These are phyloP conservation scores for Daldinia bambusicola DNA, from an alignment of 495 filamentous ascomycete species.

Conservation along the genomic window DNA sequence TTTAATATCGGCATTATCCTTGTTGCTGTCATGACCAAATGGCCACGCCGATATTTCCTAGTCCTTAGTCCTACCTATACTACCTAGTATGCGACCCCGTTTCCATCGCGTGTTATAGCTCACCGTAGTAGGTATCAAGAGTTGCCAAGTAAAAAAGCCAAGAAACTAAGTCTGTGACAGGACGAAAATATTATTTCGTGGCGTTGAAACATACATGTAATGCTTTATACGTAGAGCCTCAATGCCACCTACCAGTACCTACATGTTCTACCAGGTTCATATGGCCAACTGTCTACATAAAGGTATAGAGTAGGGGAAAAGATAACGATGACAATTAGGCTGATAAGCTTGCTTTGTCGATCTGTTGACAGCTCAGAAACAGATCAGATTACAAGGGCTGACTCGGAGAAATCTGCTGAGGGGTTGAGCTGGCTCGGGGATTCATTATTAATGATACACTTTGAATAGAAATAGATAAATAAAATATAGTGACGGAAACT, in stretches of 20 bases:
- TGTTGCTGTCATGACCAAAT: neutral
- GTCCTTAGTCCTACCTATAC: slow-evolving; percentile 1
- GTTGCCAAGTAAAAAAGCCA: slow-evolving; percentile 34
- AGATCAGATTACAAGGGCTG: neutral
- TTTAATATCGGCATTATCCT: slow-evolving; percentile 1
- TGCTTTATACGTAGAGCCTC: neutral
- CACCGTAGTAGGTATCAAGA: neutral
- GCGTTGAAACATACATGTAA: slow-evolving; percentile 10
- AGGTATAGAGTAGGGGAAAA: neutral
- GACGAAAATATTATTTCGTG: slow-evolving; percentile 1
- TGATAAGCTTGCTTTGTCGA: neutral
- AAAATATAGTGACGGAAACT: slow-evolving; percentile 6
- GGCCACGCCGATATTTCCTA: neutral
- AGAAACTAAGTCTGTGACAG: slow-evolving; percentile 28
- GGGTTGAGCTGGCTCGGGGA: neutral
- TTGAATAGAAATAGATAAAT: slow-evolving; percentile 2
- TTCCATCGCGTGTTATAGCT: slow-evolving; percentile 2
- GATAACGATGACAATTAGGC: neutral
- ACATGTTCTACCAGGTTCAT: neutral
- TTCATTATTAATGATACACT: neutral
- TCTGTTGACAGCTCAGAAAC: slow-evolving; percentile 5
- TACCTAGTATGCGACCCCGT: neutral
- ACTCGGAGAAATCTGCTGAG: neutral
- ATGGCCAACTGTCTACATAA: neutral
- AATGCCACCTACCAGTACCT: neutral